These are phyloP conservation scores for Suillus subluteus DNA, from an alignment of 768 basidiomycete species.

Conservation along the genomic window DNA sequence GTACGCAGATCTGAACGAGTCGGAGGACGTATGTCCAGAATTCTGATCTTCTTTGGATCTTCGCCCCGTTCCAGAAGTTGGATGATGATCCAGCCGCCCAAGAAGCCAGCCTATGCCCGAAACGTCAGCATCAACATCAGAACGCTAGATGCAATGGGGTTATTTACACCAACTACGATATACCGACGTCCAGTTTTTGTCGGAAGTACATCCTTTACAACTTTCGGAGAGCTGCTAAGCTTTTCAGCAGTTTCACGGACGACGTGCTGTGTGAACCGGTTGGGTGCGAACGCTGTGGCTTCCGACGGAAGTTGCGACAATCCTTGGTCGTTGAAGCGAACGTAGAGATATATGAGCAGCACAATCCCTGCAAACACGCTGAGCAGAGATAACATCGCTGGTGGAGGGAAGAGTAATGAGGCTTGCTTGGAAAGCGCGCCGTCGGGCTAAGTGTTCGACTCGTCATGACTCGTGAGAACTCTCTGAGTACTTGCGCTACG, in stretches of 20 bases:
- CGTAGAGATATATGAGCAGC: conserved; percentile 38
- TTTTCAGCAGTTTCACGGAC: conserved; percentile 43
- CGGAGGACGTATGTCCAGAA: conserved; percentile 70
- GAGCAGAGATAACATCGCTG: conserved; percentile 23
- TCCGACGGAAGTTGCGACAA: conserved; percentile 53
- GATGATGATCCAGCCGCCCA: conserved; percentile 78
- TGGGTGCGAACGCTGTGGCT: conserved; percentile 52
- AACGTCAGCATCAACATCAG: conserved; percentile 5
- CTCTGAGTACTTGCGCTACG: background rate
- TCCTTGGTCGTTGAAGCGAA: conserved; percentile 55
- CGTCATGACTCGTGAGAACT: background rate
- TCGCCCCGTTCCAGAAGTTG: conserved; percentile 74
- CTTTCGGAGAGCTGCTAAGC: conserved; percentile 38
- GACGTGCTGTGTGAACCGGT: conserved; percentile 49
- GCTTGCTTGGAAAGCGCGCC: background rate
- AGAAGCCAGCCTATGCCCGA: conserved; percentile 60
- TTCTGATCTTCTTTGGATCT: conserved; percentile 61
- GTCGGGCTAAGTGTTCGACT: background rate
- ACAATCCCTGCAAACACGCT: conserved; percentile 12
- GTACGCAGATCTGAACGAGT: conserved; percentile 57
- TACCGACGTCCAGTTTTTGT: conserved; percentile 75
- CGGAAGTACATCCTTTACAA: conserved; percentile 53
- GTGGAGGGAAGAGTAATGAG: background rate
- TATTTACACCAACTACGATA: conserved; percentile 72
- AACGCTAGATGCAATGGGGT: background rate